Evolutionary conservation across 2,329 filamentous ascomycete species (phyloP).

Genomic region (Emmonsia crescens): DNA sequence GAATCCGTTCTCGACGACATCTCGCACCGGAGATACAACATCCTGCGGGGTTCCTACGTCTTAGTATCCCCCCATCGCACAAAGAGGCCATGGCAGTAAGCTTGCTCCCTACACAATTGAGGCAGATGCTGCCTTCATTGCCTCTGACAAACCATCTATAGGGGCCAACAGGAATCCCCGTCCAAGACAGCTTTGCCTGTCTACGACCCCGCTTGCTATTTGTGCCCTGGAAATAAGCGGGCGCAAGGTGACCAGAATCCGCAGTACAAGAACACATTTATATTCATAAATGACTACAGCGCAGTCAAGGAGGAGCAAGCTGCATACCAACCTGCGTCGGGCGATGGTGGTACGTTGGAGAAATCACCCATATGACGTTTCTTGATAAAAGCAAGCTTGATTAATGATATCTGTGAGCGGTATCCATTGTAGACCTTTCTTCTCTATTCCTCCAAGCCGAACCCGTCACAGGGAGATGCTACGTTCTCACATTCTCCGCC

Average conservation of each 20-base stretch:
- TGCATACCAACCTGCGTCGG: conserved; percentile 53
- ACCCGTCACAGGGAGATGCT: conserved; percentile 87
- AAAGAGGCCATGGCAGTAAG: conserved; percentile 96
- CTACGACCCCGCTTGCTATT: conserved; percentile 87
- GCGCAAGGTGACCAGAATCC: conserved; percentile 82
- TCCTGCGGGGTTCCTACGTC: conserved; percentile 79
- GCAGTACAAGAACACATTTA: conserved; percentile 73
- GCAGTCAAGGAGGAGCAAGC: conserved; percentile 90
- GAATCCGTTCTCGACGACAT: conserved; percentile 84
- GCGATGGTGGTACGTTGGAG: conserved; percentile 38
- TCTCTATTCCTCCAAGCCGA: conserved; percentile 70
- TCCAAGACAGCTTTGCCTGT: conserved; percentile 59
- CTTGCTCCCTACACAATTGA: conserved; percentile 12
- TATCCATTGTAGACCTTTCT: conserved; percentile 49
- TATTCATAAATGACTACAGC: conserved; percentile 96
- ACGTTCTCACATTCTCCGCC: conserved; percentile 88
- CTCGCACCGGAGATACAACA: conserved; percentile 89
- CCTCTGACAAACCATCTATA: conserved; percentile 25
- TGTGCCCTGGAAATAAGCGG: conserved; percentile 83
- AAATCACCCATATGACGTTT: neutral
- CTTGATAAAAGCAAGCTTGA: neutral
- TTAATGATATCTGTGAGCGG: neutral
- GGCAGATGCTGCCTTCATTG: neutral
- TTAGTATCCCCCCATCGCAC: conserved; percentile 93
- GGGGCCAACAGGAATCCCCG: conserved; percentile 66